Evolutionary conservation across 805 yeast genomes (phyloP).

Genomic region (Limtongia smithiae): DNA sequence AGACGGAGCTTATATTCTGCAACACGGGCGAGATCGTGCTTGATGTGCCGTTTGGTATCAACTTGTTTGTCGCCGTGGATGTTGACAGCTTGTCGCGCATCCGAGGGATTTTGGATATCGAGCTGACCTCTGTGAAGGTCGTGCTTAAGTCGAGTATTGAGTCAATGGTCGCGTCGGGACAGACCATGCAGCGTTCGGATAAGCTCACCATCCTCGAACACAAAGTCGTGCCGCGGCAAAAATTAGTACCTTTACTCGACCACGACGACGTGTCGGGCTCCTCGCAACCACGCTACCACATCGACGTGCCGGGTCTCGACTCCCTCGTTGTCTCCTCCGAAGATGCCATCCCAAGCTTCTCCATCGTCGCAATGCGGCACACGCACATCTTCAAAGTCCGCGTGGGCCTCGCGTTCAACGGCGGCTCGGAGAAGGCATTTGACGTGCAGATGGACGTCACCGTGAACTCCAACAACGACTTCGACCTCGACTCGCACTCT

Average conservation of each 20-base stretch:
- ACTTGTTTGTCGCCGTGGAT: not conserved
- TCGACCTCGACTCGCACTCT: constrained; percentile 4
- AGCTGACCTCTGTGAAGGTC: constrained; percentile 3
- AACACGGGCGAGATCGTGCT: constrained; percentile 1
- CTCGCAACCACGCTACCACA: constrained; percentile 5
- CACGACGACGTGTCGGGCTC: not conserved
- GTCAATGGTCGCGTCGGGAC: not conserved
- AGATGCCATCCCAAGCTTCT: constrained; percentile 7
- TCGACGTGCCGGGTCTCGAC: constrained; percentile 7
- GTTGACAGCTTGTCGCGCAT: constrained; percentile 8
- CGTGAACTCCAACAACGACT: constrained; percentile 10
- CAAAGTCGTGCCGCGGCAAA: not conserved
- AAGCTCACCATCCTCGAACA: not conserved
- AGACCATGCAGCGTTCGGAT: not conserved
- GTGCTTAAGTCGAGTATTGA: not conserved
- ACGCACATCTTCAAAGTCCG: constrained; percentile 1
- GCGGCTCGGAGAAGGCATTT: constrained; percentile 4
- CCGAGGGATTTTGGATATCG: constrained; percentile 8
- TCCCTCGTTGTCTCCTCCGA: not conserved
- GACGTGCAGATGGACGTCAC: not conserved
- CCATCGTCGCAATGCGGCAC: constrained; percentile 7
- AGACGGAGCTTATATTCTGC: not conserved
- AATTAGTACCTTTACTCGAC: not conserved
- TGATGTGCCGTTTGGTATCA: constrained; percentile 1
- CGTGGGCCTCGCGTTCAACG: constrained; percentile 12